Base-by-base conservation (phyloP, 176 grass and related monocot genomes). In the Elaeis guineensis region DNA sequence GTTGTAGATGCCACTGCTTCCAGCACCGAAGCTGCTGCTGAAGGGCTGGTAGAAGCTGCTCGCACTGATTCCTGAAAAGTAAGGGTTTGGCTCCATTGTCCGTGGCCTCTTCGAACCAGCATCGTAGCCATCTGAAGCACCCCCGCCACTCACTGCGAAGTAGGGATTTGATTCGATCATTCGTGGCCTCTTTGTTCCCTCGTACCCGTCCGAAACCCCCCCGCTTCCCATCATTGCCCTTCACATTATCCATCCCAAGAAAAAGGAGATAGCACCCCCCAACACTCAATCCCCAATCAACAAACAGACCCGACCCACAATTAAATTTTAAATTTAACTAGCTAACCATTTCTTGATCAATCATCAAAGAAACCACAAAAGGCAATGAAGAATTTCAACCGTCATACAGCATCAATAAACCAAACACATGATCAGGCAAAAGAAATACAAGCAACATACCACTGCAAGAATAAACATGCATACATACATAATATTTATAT, bases 101-200 rank as follows among this genome's bases (percentile, higher is more conserved):
- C 90, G 82, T 35, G 90, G 58, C 66, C 85, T 80, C 79, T 95
- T 95, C 60, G 82, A 95, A 52, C 69, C 44, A 3, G 21, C 68
- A 50, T 51, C 35, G 39, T 51, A 70, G 21, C 56, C 77, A 75
- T 82, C 85, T 60, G 81, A 24, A 39, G 76, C 72, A 49, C 64
- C 79, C 73, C 73, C 79, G 74, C 73, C 69, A 30, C 73, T 90
- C 80, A 88, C 80, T 96, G 87, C 87, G 80, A 96, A 96, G 91
- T 96, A 96, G 67, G 92, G 92, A 90, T 90, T 90, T 66, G 92
- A 96, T 86, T 96, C 92, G 75, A 82, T 95, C 85, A 95, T 95
- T 90, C 86, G 86, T 81, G 78, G 80, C 79, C 85, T 90, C 86
- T 95, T 95, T 95, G 86, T 83, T 80, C 82, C 85, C 86, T 84